These are phyloP conservation scores for Microbotryum intermedium DNA, from an alignment of 1,284 basidiomycete genomes.

Conservation along the genomic window DNA sequence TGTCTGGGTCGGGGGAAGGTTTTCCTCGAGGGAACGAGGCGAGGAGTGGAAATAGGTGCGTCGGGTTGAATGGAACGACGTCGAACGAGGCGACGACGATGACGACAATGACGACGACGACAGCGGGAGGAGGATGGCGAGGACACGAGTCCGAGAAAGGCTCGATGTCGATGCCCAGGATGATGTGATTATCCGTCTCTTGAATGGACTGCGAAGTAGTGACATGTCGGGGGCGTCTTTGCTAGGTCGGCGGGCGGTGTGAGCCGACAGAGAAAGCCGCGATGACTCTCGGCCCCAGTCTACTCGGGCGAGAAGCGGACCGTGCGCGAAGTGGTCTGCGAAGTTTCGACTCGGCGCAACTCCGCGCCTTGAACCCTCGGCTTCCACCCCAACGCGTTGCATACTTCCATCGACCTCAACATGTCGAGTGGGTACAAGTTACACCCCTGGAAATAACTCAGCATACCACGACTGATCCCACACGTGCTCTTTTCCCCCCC, in stretches of 20 bases:
- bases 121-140: not conserved
- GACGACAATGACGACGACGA: not conserved
- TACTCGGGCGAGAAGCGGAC: no score
- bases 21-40: not conserved
- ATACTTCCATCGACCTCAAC: not conserved
- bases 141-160: not conserved
- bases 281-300: not conserved
- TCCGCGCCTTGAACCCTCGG: not conserved
- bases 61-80: not conserved
- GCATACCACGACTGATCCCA: not conserved
- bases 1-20: slow-evolving; percentile 10
- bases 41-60: not conserved
- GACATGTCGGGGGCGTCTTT: no score
- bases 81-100: not conserved
- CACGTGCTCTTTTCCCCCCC: not conserved
- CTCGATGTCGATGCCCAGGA: not conserved
- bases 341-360: not conserved
- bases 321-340: no score
- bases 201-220: no score
- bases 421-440: not conserved
- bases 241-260: not conserved
- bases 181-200: no score
- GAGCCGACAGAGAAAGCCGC: not conserved
- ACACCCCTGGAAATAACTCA: not conserved
- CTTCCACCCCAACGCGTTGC: no score